These are phyloP conservation scores for Dentipellis fragilis DNA, from an alignment of 768 basidiomycete genomes.

Conservation along the genomic window DNA sequence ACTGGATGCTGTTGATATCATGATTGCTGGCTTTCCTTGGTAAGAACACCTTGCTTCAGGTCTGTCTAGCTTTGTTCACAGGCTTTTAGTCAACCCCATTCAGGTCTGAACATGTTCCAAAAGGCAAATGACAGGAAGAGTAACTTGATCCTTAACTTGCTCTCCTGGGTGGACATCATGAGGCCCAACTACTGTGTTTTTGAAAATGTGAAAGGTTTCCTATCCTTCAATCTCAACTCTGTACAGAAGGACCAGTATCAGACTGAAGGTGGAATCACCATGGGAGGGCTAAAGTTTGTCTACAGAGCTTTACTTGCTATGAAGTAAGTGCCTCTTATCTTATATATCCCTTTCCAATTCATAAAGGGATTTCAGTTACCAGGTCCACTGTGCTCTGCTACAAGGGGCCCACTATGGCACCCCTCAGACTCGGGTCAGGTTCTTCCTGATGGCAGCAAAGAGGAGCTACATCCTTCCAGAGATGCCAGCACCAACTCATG, in stretches of 20 bases:
- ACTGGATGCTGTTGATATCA: conserved; percentile 46
- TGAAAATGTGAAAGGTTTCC: conserved; percentile 39
- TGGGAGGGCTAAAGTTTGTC: conserved; percentile 67
- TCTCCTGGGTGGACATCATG: conserved; percentile 34
- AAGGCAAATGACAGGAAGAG: conserved; percentile 59
- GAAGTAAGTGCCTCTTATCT: conserved; percentile 32
- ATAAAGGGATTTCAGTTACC: conserved; percentile 25
- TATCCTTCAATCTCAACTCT: conserved; percentile 29
- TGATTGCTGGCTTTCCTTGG: conserved; percentile 75
- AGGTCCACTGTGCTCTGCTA: conserved; percentile 31
- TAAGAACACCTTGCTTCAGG: conserved; percentile 16
- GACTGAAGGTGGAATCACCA: conserved; percentile 55
- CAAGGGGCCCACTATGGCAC: conserved; percentile 40
- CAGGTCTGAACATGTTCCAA: conserved; percentile 60
- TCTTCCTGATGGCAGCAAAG: conserved; percentile 38
- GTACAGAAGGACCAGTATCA: conserved; percentile 28
- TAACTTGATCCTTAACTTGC: conserved; percentile 52
- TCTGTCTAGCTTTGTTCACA: background rate
- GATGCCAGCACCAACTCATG: conserved; percentile 34
- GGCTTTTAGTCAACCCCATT: conserved; percentile 57
- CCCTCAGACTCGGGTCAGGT: conserved; percentile 34
- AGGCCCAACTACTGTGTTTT: conserved; percentile 35
- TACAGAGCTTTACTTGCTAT: conserved; percentile 51
- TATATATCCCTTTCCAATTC: background rate
- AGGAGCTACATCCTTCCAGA: conserved; percentile 26